These are phyloP conservation scores for Fomitopsis pinicola DNA, from an alignment of 1,284 basidiomycete genomes.

Conservation along the genomic window DNA sequence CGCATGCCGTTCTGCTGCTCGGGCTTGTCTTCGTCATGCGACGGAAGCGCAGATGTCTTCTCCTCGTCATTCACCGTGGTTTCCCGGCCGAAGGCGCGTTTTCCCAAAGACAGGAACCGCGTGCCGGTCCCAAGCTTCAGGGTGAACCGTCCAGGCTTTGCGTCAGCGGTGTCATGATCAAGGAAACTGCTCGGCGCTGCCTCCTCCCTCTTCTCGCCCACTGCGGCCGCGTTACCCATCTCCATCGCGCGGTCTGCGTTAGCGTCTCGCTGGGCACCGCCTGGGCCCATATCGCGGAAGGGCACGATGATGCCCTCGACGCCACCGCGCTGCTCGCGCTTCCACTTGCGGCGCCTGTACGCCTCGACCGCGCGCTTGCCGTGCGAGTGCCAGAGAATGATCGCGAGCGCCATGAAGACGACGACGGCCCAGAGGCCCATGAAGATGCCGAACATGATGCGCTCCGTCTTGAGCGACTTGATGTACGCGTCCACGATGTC, in stretches of 20 bases:
- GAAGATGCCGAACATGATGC: slow-evolving; percentile 79
- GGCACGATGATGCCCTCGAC: slow-evolving; percentile 41
- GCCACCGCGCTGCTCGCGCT: slow-evolving; percentile 45
- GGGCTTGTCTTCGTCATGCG: background rate
- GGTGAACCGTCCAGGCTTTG: slow-evolving; percentile 8
- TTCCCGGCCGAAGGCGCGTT: slow-evolving; percentile 32
- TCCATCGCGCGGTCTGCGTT: background rate
- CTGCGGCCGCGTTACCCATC: background rate
- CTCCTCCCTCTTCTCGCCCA: slow-evolving; percentile 14
- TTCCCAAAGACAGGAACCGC: slow-evolving; percentile 42
- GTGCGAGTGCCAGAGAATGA: slow-evolving; percentile 68
- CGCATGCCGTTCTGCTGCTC: background rate
- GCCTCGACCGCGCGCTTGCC: slow-evolving; percentile 43
- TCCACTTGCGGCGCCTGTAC: slow-evolving; percentile 45
- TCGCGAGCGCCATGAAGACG: slow-evolving; percentile 62
- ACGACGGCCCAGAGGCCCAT: slow-evolving; percentile 78
- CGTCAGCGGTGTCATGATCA: slow-evolving; percentile 28
- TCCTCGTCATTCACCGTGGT: slow-evolving; percentile 24
- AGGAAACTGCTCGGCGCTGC: slow-evolving; percentile 51
- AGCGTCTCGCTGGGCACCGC: background rate
- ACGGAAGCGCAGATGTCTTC: slow-evolving; percentile 3
- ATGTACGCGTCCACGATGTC: slow-evolving; percentile 74
- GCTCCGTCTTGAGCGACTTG: slow-evolving; percentile 71
- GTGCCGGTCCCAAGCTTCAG: slow-evolving; percentile 29
- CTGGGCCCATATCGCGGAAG: slow-evolving; percentile 25